A percentile compares a stretch with the other conserved stretches of the same genome.
Evolutionary conservation across 148 eudicot genomes (phyloP).

Genomic region (Vaccinium macrocarpon): DNA sequence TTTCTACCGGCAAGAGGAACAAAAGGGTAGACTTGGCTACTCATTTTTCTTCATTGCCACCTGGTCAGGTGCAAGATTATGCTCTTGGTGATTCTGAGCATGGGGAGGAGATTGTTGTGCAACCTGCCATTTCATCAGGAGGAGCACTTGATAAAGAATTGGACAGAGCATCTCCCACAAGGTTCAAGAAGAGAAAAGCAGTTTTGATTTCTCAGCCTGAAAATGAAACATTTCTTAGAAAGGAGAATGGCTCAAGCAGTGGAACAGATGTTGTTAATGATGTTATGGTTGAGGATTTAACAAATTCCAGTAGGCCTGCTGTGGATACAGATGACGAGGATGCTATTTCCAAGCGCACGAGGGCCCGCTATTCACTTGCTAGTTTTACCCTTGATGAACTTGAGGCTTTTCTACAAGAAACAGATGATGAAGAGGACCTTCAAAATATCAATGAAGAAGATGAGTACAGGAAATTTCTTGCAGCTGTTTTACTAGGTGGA

Average conservation of each 20-base stretch:
- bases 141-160: constrained; percentile 20
- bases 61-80: constrained; percentile 25
- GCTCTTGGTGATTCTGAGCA: constrained; percentile 28
- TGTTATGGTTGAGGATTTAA: constrained; percentile 24
- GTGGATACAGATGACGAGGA: constrained; percentile 61
- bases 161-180: constrained; percentile 13
- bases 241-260: constrained; percentile 38
- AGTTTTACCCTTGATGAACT: constrained; percentile 92
- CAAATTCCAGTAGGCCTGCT: constrained; percentile 20
- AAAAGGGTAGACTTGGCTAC: constrained; percentile 15
- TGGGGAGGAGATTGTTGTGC: constrained; percentile 37
- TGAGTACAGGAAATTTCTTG: constrained; percentile 92
- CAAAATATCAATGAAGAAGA: constrained; percentile 92
- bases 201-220: constrained; percentile 29
- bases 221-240: constrained; percentile 21
- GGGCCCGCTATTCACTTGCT: constrained; percentile 96
- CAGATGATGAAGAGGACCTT: constrained; percentile 88
- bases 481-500: constrained; percentile 78
- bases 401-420: constrained; percentile 95
- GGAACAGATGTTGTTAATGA: constrained; percentile 34
- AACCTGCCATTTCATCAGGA: constrained; percentile 17
- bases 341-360: constrained; percentile 88
- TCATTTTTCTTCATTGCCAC: constrained; percentile 16
- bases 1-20: constrained; percentile 46
- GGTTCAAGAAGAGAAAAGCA: constrained; percentile 29